Percentiles rank a stretch among this genome's conserved stretches.
Evolutionary conservation across 306 rosid genomes (phyloP).

Genomic region (Quillaja saponaria): DNA sequence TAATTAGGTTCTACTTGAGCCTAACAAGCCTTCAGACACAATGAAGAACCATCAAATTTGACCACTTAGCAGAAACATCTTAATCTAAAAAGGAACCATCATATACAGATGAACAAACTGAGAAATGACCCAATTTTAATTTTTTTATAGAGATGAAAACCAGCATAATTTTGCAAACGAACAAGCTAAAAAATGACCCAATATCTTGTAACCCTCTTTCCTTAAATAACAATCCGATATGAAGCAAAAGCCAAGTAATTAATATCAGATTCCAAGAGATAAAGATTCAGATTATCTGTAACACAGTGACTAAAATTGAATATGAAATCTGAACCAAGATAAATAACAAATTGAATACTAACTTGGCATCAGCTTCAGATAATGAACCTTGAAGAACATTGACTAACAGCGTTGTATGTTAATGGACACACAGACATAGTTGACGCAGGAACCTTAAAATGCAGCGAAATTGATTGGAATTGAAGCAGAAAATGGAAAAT

Average conservation of each 20-base stretch:
- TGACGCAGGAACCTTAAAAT: conserved; percentile 31
- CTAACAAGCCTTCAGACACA: conserved; percentile 19
- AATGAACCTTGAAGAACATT: conserved; percentile 27
- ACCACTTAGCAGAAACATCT: conserved; percentile 10
- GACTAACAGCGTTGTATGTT: conserved; percentile 3
- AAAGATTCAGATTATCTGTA: conserved; percentile 1
- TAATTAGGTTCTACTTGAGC: conserved; percentile 25
- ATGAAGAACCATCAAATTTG: conserved; percentile 21
- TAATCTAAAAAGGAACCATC: conserved; percentile 12
- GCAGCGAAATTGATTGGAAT: conserved; percentile 6
- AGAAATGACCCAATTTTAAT: conserved; percentile 27
- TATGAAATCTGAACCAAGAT: neutral
- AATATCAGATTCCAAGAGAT: conserved; percentile 24
- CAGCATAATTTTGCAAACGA: neutral
- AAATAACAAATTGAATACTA: conserved; percentile 26
- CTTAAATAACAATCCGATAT: conserved; percentile 17
- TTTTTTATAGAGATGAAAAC: too few relatives aligned
- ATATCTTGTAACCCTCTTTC: neutral
- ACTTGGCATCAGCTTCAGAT: conserved; percentile 22
- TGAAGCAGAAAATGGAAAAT: conserved; percentile 17
- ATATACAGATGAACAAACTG: conserved; percentile 21
- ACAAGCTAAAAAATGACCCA: conserved; percentile 13
- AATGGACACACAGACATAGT: conserved; percentile 7
- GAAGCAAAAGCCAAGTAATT: conserved; percentile 39
- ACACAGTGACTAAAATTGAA: neutral